A percentile compares a stretch with the other conserved stretches of the same genome.
These are phyloP conservation scores for Penicillium tannophilum DNA, from an alignment of 495 filamentous ascomycete genomes.

Conservation along the genomic window DNA sequence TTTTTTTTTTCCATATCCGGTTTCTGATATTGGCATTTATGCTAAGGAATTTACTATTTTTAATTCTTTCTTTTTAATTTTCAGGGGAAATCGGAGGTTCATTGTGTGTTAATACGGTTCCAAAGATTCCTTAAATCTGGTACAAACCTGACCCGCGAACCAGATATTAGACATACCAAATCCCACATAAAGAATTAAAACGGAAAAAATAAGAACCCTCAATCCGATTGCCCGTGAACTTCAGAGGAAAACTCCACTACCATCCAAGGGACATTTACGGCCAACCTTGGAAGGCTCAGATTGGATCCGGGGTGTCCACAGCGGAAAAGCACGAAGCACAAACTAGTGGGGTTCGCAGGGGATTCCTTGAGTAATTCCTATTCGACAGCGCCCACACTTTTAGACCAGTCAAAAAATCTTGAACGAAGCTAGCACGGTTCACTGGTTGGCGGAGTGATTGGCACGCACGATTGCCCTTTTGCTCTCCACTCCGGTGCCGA, in stretches of 20 bases:
- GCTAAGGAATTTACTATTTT: neutral
- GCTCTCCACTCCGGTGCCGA: constrained; percentile 13
- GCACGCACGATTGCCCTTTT: constrained; percentile 9
- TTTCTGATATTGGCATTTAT: neutral
- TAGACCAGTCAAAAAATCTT: constrained; percentile 5
- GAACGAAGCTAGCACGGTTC: constrained; percentile 10
- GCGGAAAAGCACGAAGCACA: constrained; percentile 21
- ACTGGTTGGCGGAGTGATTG: constrained; percentile 20
- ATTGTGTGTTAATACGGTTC: neutral
- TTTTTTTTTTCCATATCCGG: neutral
- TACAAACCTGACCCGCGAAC: neutral
- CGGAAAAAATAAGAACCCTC: neutral
- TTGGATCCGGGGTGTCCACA: constrained; percentile 32
- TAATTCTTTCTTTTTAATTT: neutral
- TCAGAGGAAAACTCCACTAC: neutral
- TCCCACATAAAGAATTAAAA: neutral
- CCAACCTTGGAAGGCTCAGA: constrained; percentile 1
- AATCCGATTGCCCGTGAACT: neutral
- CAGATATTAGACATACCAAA: neutral
- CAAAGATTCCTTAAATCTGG: neutral
- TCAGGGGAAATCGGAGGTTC: neutral
- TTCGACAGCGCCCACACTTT: neutral
- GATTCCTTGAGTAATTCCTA: neutral
- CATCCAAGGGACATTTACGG: neutral
- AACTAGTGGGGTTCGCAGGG: constrained; percentile 28